Conservation (phyloP, 257 asterid species). For the Gynochthodes officinalis region DNA sequence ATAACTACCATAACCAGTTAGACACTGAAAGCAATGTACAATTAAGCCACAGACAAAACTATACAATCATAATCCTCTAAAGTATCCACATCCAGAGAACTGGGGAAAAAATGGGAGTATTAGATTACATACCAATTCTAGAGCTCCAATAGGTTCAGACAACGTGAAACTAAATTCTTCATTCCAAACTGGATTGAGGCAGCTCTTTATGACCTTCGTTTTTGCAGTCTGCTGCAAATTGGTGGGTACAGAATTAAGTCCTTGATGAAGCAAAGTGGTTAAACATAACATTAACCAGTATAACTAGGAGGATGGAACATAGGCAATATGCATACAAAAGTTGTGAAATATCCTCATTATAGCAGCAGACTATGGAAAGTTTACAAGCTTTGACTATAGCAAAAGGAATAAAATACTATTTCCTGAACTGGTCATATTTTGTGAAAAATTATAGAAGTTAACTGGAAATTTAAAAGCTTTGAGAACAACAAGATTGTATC, state of each 20-base stretch:
- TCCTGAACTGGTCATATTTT: background rate
- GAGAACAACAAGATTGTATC: background rate
- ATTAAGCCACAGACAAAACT: background rate
- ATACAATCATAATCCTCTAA: background rate
- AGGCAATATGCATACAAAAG: background rate
- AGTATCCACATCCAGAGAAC: background rate
- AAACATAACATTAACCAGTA: background rate
- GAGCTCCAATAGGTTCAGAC: conserved; percentile 35
- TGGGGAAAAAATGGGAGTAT: background rate
- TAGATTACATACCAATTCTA: conserved; percentile 30
- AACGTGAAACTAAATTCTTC: conserved; percentile 45
- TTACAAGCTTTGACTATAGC: background rate
- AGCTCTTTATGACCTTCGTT: conserved; percentile 42
- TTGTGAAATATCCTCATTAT: background rate
- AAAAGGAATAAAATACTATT: background rate
- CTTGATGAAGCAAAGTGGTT: background rate
- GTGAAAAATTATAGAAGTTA: background rate
- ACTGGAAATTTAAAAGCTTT: background rate
- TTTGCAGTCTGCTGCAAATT: conserved; percentile 36
- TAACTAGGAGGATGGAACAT: background rate
- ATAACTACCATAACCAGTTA: background rate
- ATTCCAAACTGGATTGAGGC: conserved; percentile 54
- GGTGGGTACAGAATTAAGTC: background rate
- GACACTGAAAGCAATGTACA: background rate
- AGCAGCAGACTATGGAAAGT: background rate